Evolutionary conservation across 1,139 yeast species (phyloP), one percentile per base, ranked within the genome.

Genomic region (Suhomyces kunorum): DNA sequence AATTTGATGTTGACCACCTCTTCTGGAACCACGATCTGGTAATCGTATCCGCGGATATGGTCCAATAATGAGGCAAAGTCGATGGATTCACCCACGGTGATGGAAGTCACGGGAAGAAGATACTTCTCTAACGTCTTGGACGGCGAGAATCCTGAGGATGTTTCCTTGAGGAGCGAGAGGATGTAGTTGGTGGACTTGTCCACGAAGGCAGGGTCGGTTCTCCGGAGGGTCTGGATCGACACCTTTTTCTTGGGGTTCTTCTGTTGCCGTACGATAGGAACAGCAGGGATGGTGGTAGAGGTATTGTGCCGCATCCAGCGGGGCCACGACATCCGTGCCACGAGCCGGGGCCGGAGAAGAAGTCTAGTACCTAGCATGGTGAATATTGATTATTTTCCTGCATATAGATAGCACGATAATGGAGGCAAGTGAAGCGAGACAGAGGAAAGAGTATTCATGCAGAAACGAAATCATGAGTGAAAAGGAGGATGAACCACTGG

Each of bases 71-170:
- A 58, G 0, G 66, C 64, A 31, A 87, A 63, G 54, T 87, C 81
- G 48, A 86, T 86, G 9, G 67, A 59, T 49, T 86, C 94, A 42
- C 89, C 83, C 0, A 81, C 74, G 1, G 95, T 83, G 5, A 83
- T 74, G 0, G 90, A 78, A 0, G 87, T 81, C 34, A 65, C 61
- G 33, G 68, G 62, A 5, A 58, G 55, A 18, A 67, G 51, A 47
- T 59, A 56, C 43, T 56, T 58, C 24, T 58, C 65, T 34, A 64
- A 49, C 8, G 58, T 56, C 32, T 59, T 55, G 5, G 56, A 48
- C 5, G 54, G 55, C 6, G 54, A 51, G 13, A 51, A 53, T 22
- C 50, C 48, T 16, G 55, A 54, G 25, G 45, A 47, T 35, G 56
- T 58, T 27, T 56, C 58, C 25, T 59, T 60, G 30, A 66, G 52